A percentile compares a stretch with the other conserved stretches of the same genome.
These are phyloP conservation scores for Linum usitatissimum DNA, from an alignment of 345 rosid species.

Conservation along the genomic window DNA sequence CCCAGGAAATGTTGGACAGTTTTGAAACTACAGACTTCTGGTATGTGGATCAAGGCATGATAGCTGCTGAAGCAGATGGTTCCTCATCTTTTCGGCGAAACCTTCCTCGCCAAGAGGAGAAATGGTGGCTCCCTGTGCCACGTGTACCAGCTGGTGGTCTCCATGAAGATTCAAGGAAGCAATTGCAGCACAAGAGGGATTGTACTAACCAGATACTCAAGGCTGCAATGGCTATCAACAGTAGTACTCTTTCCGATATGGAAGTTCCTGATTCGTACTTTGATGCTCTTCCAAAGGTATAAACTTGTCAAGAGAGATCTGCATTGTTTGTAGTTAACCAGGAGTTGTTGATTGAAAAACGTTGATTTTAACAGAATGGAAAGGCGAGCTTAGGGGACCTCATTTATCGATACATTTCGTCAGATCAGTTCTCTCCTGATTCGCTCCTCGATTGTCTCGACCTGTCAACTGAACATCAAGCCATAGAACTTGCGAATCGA, in stretches of 20 bases:
- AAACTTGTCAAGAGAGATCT: not conserved
- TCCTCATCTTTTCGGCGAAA: slow-evolving; percentile 58
- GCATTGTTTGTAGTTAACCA: not conserved
- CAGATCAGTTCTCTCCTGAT: slow-evolving; percentile 81
- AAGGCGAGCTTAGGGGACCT: slow-evolving; percentile 74
- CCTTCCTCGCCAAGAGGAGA: slow-evolving; percentile 91
- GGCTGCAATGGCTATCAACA: slow-evolving; percentile 97
- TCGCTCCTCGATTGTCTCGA: slow-evolving; percentile 85
- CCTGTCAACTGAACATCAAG: slow-evolving; percentile 87
- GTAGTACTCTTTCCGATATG: slow-evolving; percentile 67
- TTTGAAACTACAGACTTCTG: slow-evolving; percentile 75
- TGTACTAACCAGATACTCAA: slow-evolving; percentile 93
- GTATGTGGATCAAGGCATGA: slow-evolving; percentile 91
- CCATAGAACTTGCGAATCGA: slow-evolving; percentile 83
- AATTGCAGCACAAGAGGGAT: slow-evolving; percentile 84
- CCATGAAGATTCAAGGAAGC: slow-evolving; percentile 57
- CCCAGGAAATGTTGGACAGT: slow-evolving; percentile 81
- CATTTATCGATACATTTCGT: slow-evolving; percentile 66
- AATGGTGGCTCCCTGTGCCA: slow-evolving; percentile 99
- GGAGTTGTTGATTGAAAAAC: not conserved
- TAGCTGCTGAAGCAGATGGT: slow-evolving; percentile 62
- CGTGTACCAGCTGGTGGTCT: slow-evolving; percentile 79
- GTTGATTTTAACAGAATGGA: slow-evolving; percentile 51
- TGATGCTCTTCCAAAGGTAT: slow-evolving; percentile 89
- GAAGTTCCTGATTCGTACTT: slow-evolving; percentile 77